Percentiles rank a stretch among this genome's conserved stretches.
Conservation (phyloP, 306 rosid species). For the Cucurbita pepo region DNA sequence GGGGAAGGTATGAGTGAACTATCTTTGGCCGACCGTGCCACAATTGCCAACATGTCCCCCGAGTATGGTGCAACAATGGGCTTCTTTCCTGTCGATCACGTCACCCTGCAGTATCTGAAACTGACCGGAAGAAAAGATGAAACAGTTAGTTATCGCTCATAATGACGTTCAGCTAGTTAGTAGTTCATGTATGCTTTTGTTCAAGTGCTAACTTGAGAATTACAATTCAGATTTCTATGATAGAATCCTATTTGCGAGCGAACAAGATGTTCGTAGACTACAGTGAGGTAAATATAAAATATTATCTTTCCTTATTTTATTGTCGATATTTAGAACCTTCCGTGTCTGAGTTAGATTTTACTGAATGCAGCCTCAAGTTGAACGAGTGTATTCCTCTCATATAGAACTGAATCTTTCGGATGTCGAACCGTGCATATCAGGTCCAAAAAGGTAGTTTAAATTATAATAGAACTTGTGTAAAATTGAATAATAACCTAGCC, state of each 20-base stretch:
- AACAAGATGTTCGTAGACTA: conserved; percentile 90
- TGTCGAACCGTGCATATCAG: conserved; percentile 86
- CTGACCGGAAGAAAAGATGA: conserved; percentile 84
- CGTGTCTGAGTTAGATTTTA: background rate
- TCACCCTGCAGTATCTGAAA: conserved; percentile 78
- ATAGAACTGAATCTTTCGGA: conserved; percentile 61
- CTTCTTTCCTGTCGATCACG: conserved; percentile 94
- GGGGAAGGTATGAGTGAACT: conserved; percentile 90
- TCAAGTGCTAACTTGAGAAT: conserved; percentile 18
- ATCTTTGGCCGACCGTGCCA: conserved; percentile 88
- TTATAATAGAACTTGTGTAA: background rate
- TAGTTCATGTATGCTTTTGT: conserved; percentile 5
- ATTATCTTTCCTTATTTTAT: background rate
- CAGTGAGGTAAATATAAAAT: conserved; percentile 36
- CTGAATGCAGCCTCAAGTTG: conserved; percentile 54
- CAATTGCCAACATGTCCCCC: conserved; percentile 94
- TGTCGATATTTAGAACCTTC: background rate
- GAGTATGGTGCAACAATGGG: conserved; percentile 99
- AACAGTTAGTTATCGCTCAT: conserved; percentile 34
- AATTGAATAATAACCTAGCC: background rate
- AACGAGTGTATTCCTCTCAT: conserved; percentile 71
- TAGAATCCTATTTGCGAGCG: conserved; percentile 68
- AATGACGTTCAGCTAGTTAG: background rate
- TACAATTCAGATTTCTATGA: conserved; percentile 52
- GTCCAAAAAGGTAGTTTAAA: conserved; percentile 71